Conservation (phyloP, 2,329 filamentous ascomycete genomes). For the Talaromyces piceae region DNA sequence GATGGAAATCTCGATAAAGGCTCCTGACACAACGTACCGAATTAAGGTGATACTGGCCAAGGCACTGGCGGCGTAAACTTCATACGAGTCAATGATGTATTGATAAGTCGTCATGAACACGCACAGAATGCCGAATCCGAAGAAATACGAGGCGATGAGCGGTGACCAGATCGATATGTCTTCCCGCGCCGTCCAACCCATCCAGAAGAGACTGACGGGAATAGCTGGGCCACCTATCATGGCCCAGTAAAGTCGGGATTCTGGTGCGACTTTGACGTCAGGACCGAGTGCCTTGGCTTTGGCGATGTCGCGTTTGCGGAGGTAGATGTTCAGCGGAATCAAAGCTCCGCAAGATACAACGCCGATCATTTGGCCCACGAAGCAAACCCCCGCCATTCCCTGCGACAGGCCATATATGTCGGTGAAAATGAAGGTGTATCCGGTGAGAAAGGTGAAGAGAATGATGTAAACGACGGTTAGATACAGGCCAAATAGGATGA, state of each 20-base stretch:
- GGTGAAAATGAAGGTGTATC: slow-evolving; percentile 45
- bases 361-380: slow-evolving; percentile 41
- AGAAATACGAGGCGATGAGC: slow-evolving; percentile 41
- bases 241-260: slow-evolving; percentile 47
- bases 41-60: slow-evolving; percentile 35
- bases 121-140: slow-evolving; percentile 44
- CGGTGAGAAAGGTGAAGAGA: slow-evolving; percentile 31
- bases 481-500: slow-evolving; percentile 21
- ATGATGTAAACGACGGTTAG: slow-evolving; percentile 25
- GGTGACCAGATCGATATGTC: slow-evolving; percentile 31
- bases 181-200: slow-evolving; percentile 46
- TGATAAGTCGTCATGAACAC: slow-evolving; percentile 46
- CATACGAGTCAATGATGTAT: slow-evolving; percentile 53
- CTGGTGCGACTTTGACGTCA: slow-evolving; percentile 37
- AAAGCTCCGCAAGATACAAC: slow-evolving; percentile 30
- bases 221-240: slow-evolving; percentile 46
- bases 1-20: slow-evolving; percentile 25
- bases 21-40: slow-evolving; percentile 32
- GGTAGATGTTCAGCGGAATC: slow-evolving; percentile 40
- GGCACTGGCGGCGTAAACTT: slow-evolving; percentile 43
- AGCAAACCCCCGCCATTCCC: slow-evolving; percentile 41
- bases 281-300: slow-evolving; percentile 33
- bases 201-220: slow-evolving; percentile 50
- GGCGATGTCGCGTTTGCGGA: slow-evolving; percentile 37
- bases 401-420: slow-evolving; percentile 41